Base-by-base conservation (phyloP, 768 basidiomycete genomes). In the Xanthoconium purpureum region DNA sequence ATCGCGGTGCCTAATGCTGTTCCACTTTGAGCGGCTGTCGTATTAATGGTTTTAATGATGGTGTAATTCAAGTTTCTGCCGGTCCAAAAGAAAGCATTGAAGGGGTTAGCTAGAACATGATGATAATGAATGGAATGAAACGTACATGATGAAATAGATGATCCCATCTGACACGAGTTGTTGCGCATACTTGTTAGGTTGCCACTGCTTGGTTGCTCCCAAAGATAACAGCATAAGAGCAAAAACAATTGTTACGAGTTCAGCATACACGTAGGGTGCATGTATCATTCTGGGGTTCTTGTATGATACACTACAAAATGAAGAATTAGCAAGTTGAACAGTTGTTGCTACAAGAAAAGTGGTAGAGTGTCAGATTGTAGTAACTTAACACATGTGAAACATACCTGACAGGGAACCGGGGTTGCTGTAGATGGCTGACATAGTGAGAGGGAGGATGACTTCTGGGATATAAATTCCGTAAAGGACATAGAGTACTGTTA, bases 131-230 rank as follows among this genome's bases (percentile, higher is more conserved):
- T 35, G 12, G 6, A 8, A 35, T 8, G 33, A 12, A 35, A 35
- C 2, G 24, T 35, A 50, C 48, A n/a, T 20, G 8, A 50, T 24
- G 15, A 50, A 50, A 30, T 50, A 50, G 12, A 50, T 17, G n/a
- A 50, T 39, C 3, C 48, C 48, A 50, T 50, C 48, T 39, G 6
- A n/a, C 10, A 30, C 17, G 17, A 50, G 37, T 6, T n/a, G 37
- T 9, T 18, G 20, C 24, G 35, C 15, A 17, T 38, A 38, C n/a
- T 9, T 0, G 28, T 38, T 54, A 13, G 44, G 44, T 11, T 47
- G 48, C 60, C 57, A 62, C 17, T 20, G 52, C 15, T 54, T 59
- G 8, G 54, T 59, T 20, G 54, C 36, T 15, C 38, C 48, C n/a
- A 50, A 6, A 8, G 38, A 10, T 11, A 37, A 29, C 8, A 61